Percentiles rank a stretch among this genome's conserved stretches.
phyloP scores from a whole-genome alignment of 2,329 filamentous ascomycete genomes.

The Fusarium sororula region DNA sequence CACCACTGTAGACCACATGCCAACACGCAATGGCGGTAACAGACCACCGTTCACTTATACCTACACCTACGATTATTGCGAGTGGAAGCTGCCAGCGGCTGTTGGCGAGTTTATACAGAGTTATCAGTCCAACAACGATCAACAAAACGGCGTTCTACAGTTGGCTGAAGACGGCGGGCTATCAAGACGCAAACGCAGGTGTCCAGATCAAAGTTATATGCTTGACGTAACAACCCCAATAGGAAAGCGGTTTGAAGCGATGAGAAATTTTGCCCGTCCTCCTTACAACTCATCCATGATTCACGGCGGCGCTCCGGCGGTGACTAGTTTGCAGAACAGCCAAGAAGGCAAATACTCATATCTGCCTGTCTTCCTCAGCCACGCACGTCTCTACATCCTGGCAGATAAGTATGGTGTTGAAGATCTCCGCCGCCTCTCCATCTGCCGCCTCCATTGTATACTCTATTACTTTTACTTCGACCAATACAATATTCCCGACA shows the following conservation, averaged over 20 bases:
- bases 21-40: neutral
- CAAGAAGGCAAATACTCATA: constrained; percentile 6
- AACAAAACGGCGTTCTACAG: neutral
- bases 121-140: neutral
- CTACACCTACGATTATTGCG: neutral
- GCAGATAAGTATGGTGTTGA: constrained; percentile 40
- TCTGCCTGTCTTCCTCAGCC: constrained; percentile 31
- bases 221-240: neutral
- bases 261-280: constrained; percentile 11
- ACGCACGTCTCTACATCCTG: constrained; percentile 38
- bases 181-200: neutral
- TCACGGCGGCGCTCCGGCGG: neutral
- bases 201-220: neutral
- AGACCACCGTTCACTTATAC: neutral
- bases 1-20: constrained; percentile 9
- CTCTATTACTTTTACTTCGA: constrained; percentile 26
- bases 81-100: constrained; percentile 9
- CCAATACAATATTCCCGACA: constrained; percentile 25
- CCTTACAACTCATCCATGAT: neutral
- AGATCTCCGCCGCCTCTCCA: constrained; percentile 21
- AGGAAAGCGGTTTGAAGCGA: constrained; percentile 25
- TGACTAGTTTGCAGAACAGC: neutral
- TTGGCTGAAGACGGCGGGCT: neutral
- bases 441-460: constrained; percentile 32
- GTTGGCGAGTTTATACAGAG: neutral